Base-by-base conservation (phyloP, 345 rosid genomes). In the Boechera divaricarpa region DNA sequence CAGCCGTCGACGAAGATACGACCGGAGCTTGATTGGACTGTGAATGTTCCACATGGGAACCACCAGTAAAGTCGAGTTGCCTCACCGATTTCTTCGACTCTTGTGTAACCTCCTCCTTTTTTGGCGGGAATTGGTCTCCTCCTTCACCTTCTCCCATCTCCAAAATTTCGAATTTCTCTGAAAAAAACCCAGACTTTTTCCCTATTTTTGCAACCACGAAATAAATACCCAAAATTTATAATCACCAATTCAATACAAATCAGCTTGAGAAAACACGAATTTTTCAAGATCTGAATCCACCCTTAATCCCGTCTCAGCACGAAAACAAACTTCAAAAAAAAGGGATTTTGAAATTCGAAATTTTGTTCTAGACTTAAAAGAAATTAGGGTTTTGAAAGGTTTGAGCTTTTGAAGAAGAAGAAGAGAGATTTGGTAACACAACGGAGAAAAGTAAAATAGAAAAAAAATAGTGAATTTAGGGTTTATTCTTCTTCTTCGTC, bases 1-100 rank as follows among this genome's bases (percentile, higher is more conserved):
- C 11, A 18, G 73, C 41, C 31, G 15, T 9, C 21, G 62, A 32
- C 35, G 44, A 35, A 59, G 63, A 35, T 36, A n/a, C 10, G 29
- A 36, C 47, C 9, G 58, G 49, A 41, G 77, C 62, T 67, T 63
- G 76, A 66, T 54, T 77, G 49, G 65, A 75, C 80, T 75, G 89
- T 47, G 86, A 86, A 49, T 83, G 87, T 54, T 86, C 89, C 13
- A 85, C 69, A 42, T 58, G 82, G 69, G 69, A 83, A 69, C 63
- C 77, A 31, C 83, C 87, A 38, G 90, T 87, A 83, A 95, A 95
- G 85, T 92, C 96, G 44, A 95, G 93, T 87, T 95, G 98, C 84
- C 96, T 80, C 13, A 92, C 97, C 9, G 87, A 87, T 85, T 84
- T 89, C 88, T 82, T 89, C 61, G 32, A 35, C 66, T 66, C 66